phyloP scores from a whole-genome alignment of 1,284 basidiomycete species.

The Coniferiporia sulphurascens region DNA sequence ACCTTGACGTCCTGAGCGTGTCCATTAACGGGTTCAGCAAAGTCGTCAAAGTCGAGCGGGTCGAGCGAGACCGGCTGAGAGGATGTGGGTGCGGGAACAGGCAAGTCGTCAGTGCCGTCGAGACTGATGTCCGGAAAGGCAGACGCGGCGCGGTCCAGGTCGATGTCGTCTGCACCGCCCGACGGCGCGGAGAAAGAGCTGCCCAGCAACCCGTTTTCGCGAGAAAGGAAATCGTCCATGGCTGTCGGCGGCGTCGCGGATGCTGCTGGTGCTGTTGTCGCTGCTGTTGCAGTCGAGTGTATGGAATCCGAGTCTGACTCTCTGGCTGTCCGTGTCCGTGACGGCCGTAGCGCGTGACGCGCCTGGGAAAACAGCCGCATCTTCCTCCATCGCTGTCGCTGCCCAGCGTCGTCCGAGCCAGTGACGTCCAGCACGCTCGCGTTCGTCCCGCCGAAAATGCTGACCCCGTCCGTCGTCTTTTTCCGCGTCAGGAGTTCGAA shows the following conservation, averaged over 20 bases:
- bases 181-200: constrained; percentile 32
- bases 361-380: constrained; percentile 2
- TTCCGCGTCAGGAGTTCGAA: no score
- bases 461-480: no score
- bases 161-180: constrained; percentile 49
- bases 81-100: constrained; percentile 36
- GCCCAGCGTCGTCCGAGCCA: no score
- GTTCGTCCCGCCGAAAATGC: no score
- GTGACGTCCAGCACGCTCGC: no score
- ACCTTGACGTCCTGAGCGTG: constrained; percentile 56
- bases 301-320: not conserved
- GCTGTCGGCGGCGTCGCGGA: not conserved
- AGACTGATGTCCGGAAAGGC: constrained; percentile 85
- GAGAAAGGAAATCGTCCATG: constrained; percentile 14
- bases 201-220: constrained; percentile 17
- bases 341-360: not conserved
- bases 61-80: constrained; percentile 24
- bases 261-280: not conserved
- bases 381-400: not conserved
- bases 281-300: not conserved
- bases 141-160: constrained; percentile 72
- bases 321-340: not conserved
- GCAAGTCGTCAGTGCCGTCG: constrained; percentile 55
- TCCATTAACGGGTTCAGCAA: constrained; percentile 39
- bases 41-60: constrained; percentile 52